phyloP scores from a whole-genome alignment of 108 stramenopile species.

The Thalassiosira profunda region DNA sequence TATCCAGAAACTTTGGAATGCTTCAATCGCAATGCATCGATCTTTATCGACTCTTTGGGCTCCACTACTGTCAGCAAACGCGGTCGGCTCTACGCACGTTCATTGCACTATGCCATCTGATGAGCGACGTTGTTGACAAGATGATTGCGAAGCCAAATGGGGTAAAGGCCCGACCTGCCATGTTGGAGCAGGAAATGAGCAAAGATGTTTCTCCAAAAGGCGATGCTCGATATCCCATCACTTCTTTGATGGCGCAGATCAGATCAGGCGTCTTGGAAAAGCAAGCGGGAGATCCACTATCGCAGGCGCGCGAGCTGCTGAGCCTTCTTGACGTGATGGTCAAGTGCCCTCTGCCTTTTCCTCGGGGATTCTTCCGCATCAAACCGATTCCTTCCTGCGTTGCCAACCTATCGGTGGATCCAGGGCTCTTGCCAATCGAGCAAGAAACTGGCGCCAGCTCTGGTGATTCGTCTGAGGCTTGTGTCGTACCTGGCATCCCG shows the following conservation, averaged over 20 bases:
- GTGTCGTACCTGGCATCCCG: slow-evolving; percentile 12
- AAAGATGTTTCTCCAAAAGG: neutral
- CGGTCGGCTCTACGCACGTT: slow-evolving; percentile 22
- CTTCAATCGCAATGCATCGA: slow-evolving; percentile 23
- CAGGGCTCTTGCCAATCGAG: neutral
- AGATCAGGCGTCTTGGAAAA: neutral
- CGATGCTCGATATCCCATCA: slow-evolving; percentile 11
- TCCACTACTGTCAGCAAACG: slow-evolving; percentile 34
- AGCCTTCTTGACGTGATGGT: slow-evolving; percentile 17
- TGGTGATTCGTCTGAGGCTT: neutral
- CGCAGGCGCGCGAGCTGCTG: slow-evolving; percentile 3
- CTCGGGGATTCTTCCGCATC: slow-evolving; percentile 8
- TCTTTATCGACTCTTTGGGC: slow-evolving; percentile 25
- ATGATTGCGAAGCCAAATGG: neutral
- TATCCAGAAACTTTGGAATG: slow-evolving; percentile 12
- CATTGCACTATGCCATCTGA: slow-evolving; percentile 9
- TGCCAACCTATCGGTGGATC: slow-evolving; percentile 9
- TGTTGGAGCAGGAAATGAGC: slow-evolving; percentile 4
- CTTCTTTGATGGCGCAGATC: slow-evolving; percentile 5
- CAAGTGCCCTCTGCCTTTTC: slow-evolving; percentile 18
- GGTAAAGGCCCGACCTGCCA: neutral
- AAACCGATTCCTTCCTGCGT: slow-evolving; percentile 12
- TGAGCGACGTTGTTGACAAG: slow-evolving; percentile 6
- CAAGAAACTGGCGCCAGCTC: neutral
- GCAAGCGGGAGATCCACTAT: neutral